Conservation (phyloP, 2,329 filamentous ascomycete species). For the Diplodia corticola region DNA sequence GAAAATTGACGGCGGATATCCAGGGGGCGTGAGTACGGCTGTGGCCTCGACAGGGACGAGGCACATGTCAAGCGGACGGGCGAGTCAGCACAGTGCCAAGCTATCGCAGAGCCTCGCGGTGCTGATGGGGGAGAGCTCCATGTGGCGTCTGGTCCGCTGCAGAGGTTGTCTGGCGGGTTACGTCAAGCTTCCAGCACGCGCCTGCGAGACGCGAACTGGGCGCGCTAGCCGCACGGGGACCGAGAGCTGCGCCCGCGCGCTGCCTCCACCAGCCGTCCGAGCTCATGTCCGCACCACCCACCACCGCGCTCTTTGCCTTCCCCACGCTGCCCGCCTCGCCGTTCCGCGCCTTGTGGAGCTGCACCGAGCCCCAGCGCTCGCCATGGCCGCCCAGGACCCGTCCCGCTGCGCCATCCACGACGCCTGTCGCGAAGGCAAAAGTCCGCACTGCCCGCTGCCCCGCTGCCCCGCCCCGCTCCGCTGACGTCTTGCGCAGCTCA, state of each 20-base stretch:
- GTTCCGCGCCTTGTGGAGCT: background rate
- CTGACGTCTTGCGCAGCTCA: constrained; percentile 51
- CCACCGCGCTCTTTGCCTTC: background rate
- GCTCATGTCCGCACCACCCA: background rate
- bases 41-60: background rate
- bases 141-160: constrained; percentile 8
- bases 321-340: background rate
- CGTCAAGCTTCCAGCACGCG: constrained; percentile 15
- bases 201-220: constrained; percentile 8
- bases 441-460: constrained; percentile 51
- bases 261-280: background rate
- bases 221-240: background rate
- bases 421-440: constrained; percentile 79
- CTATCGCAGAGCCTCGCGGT: constrained; percentile 11
- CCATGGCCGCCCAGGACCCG: constrained; percentile 30
- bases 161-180: constrained; percentile 16
- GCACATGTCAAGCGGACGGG: constrained; percentile 2
- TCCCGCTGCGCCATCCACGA: constrained; percentile 82
- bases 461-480: constrained; percentile 20
- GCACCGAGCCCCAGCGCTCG: background rate
- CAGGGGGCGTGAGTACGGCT: constrained; percentile 9
- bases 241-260: background rate
- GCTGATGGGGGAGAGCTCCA: constrained; percentile 14
- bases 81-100: constrained; percentile 18
- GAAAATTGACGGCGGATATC: background rate